Conservation (phyloP, 2,329 filamentous ascomycete genomes). For the Diaporthe destruens region DNA sequence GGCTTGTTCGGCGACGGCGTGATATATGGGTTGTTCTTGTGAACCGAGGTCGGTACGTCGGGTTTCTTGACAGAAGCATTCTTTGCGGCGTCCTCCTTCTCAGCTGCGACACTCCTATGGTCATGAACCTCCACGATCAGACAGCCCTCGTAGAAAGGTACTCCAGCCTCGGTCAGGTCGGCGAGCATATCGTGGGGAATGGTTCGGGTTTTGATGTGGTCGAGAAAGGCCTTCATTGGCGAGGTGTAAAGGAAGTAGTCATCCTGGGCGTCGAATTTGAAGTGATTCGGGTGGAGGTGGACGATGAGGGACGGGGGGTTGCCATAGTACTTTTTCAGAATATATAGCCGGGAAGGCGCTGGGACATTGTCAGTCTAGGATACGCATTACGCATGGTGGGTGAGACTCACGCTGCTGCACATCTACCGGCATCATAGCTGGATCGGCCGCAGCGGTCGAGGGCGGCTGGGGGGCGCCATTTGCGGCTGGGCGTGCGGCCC, state of each 20-base stretch:
- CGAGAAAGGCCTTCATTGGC: slow-evolving; percentile 85
- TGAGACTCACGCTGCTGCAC: slow-evolving; percentile 55
- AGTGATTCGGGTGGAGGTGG: slow-evolving; percentile 87
- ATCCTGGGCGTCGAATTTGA: slow-evolving; percentile 93
- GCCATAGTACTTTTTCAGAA: slow-evolving; percentile 56
- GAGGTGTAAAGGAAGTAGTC: slow-evolving; percentile 93
- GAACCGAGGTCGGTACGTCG: slow-evolving; percentile 82
- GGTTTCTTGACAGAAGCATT: slow-evolving; percentile 68
- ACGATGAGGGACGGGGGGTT: slow-evolving; percentile 85
- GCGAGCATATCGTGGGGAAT: slow-evolving; percentile 91
- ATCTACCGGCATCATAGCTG: slow-evolving; percentile 50
- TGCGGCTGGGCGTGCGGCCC: slow-evolving; percentile 25
- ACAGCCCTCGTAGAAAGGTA: slow-evolving; percentile 93
- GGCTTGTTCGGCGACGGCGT: slow-evolving; percentile 89
- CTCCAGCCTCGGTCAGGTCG: slow-evolving; percentile 77
- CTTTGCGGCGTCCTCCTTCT: slow-evolving; percentile 69
- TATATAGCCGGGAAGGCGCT: slow-evolving; percentile 55
- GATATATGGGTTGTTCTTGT: slow-evolving; percentile 91
- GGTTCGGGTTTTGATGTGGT: slow-evolving; percentile 81
- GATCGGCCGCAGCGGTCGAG: slow-evolving; percentile 32
- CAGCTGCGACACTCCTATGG: slow-evolving; percentile 76
- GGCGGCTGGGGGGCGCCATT: slow-evolving; percentile 37
- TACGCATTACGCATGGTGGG: neutral
- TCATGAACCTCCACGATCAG: slow-evolving; percentile 96
- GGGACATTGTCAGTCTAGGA: slow-evolving; percentile 21